Evolutionary conservation across 305 asterid genomes (phyloP).

Genomic region (Fraxinus xanthoxyloides): DNA sequence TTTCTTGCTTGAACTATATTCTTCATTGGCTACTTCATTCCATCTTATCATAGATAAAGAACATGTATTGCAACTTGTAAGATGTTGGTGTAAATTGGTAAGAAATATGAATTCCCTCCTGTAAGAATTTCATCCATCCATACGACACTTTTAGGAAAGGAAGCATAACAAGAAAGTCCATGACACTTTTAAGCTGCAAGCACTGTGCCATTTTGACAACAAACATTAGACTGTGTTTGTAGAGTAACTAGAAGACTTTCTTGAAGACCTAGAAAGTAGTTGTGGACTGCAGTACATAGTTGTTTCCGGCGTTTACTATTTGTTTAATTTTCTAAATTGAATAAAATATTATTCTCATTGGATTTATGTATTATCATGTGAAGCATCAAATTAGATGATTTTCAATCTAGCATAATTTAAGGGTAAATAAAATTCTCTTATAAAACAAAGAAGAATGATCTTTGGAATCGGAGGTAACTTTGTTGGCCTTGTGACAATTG

Average conservation of each 20-base stretch:
- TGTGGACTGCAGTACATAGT: neutral
- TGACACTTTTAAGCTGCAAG: no score
- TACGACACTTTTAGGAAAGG: neutral
- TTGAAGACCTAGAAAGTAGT: neutral
- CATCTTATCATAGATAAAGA: no score
- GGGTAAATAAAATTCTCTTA: neutral
- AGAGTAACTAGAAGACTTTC: neutral
- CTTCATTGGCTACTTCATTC: no score
- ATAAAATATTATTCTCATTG: neutral
- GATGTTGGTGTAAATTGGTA: no score
- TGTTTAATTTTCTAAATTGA: neutral
- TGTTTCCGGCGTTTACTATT: neutral
- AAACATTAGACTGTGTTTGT: neutral
- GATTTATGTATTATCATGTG: neutral
- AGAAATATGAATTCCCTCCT: conserved; percentile 62
- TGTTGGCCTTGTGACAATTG: no score
- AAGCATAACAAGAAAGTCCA: neutral
- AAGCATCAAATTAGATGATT: neutral
- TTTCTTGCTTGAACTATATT: no score
- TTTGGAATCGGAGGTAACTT: neutral
- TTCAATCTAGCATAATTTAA: neutral
- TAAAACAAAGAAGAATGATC: neutral
- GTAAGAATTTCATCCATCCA: conserved; percentile 19
- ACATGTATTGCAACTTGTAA: no score
- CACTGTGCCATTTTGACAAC: no score